These are phyloP conservation scores for Tothia fuscella DNA, from an alignment of 2,329 filamentous ascomycete genomes.

Conservation along the genomic window DNA sequence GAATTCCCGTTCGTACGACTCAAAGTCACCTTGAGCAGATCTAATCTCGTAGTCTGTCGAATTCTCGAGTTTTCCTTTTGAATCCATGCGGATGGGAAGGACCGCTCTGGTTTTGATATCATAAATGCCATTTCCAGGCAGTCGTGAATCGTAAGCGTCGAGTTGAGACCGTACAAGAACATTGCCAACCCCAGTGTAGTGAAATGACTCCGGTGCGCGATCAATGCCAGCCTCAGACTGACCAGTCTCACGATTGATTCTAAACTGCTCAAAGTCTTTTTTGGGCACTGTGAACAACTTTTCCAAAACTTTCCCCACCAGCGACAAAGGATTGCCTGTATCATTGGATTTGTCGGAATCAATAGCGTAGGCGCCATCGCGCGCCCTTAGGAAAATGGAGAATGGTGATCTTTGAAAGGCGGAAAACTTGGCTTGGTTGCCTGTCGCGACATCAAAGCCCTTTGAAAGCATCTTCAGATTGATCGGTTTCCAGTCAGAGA, in stretches of 20 bases:
- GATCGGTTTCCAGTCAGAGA: slow-evolving; percentile 71
- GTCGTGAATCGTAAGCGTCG: slow-evolving; percentile 72
- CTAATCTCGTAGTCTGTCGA: slow-evolving; percentile 65
- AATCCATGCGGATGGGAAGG: slow-evolving; percentile 79
- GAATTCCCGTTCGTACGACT: slow-evolving; percentile 92
- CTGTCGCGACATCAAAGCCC: slow-evolving; percentile 44
- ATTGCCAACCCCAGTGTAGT: slow-evolving; percentile 77
- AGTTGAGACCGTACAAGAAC: slow-evolving; percentile 93
- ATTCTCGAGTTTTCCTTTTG: not conserved
- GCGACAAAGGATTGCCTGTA: slow-evolving; percentile 70
- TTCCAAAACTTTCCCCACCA: slow-evolving; percentile 92
- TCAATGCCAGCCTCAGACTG: slow-evolving; percentile 60
- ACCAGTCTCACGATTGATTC: slow-evolving; percentile 50
- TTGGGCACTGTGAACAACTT: slow-evolving; percentile 79
- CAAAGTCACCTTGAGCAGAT: slow-evolving; percentile 60
- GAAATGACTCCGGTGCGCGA: slow-evolving; percentile 43
- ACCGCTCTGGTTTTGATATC: slow-evolving; percentile 94
- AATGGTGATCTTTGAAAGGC: slow-evolving; percentile 58
- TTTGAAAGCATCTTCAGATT: slow-evolving; percentile 56
- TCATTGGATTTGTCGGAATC: slow-evolving; percentile 88
- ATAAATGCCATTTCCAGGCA: slow-evolving; percentile 89
- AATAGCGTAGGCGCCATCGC: slow-evolving; percentile 77
- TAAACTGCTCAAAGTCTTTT: slow-evolving; percentile 76
- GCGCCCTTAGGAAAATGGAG: slow-evolving; percentile 60
- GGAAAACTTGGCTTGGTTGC: slow-evolving; percentile 52